Evolutionary conservation across 169 alveolate species (phyloP), one percentile per base, ranked within the genome.

Genomic region (Fabrea salina): DNA sequence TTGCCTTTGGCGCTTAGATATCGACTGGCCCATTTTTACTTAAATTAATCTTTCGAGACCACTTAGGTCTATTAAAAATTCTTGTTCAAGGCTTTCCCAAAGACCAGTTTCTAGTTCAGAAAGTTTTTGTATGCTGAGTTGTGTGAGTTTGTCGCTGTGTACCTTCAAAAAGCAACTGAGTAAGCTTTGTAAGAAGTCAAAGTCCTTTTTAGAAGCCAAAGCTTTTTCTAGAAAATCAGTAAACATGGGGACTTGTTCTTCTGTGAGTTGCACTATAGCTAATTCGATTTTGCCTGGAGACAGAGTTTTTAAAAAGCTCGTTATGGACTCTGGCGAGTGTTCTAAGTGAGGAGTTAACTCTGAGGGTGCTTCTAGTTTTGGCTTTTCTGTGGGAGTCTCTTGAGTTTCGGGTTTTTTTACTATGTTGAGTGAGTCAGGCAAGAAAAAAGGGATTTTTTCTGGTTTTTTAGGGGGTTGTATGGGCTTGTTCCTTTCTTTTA

Each of bases 401-500:
- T 37, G 27, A n/a, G 11, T 8, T 2, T 33, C 54, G 35, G 2
- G 2, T 5, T 13, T 27, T 40, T 32, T 64, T 5, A 64, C 54
- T 5, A 64, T 64, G 7, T 33, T 33, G 16, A 70, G 37, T 19
- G 79, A 25, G 78, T 83, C 86, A 27, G 91, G 91, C 19, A 93
- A 78, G 88, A 93, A 93, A 72, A 93, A 93, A 6, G 97, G 97
- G 25, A 91, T 96, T 71, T 88, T 88, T 70, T 91, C 95, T 22
- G 88, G 87, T 67, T 91, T 90, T 59, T 88, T 89, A 27, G 88
- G 87, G 56, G 96, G 89, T 30, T 87, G 81, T 16, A 90, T 72
- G 7, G 96, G 96, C 47, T 89, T 91, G 58, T 91, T 93, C 83
- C 96, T 87, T 75, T 93, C 96, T 74, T 91, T 93, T 6, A 93